These are phyloP conservation scores for Candida labiduridarum DNA, from an alignment of 1,139 yeast genomes.

Conservation along the genomic window DNA sequence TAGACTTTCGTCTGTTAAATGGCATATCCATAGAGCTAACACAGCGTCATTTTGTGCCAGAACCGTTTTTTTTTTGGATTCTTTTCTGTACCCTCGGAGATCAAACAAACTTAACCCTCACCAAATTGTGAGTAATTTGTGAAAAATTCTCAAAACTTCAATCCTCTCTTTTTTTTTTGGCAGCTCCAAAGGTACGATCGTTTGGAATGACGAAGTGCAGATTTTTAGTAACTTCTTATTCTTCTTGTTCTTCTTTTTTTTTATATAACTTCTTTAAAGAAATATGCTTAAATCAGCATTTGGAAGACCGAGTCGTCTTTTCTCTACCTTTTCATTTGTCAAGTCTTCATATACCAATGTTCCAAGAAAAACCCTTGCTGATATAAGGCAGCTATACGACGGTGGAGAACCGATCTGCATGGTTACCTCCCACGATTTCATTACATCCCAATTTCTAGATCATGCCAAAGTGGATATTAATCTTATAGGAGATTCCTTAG, in stretches of 20 bases:
- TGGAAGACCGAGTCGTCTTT: conserved; percentile 5
- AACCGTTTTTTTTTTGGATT: background rate
- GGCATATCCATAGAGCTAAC: background rate
- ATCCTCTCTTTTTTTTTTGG: background rate
- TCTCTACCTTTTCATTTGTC: conserved; percentile 6
- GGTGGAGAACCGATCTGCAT: conserved; percentile 62
- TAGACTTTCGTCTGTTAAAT: background rate
- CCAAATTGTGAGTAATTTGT: no score
- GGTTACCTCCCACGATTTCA: conserved; percentile 86
- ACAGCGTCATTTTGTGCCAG: background rate
- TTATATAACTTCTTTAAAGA: background rate
- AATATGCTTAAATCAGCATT: background rate
- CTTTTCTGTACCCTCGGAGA: background rate
- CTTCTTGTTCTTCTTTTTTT: background rate
- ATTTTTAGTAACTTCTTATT: background rate
- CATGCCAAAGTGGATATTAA: conserved; percentile 68
- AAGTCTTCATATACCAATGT: conserved; percentile 16
- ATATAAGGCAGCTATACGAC: conserved; percentile 45
- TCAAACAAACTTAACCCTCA: background rate
- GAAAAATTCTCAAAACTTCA: no score
- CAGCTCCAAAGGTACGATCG: background rate
- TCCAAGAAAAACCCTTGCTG: conserved; percentile 36
- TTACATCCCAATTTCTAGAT: conserved; percentile 75
- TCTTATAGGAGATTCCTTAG: conserved; percentile 88
- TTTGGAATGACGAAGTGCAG: background rate